Evolutionary conservation across 208 protist species (phyloP), one percentile per base, ranked within the genome.

Genomic region (Zelonia costaricensis): DNA sequence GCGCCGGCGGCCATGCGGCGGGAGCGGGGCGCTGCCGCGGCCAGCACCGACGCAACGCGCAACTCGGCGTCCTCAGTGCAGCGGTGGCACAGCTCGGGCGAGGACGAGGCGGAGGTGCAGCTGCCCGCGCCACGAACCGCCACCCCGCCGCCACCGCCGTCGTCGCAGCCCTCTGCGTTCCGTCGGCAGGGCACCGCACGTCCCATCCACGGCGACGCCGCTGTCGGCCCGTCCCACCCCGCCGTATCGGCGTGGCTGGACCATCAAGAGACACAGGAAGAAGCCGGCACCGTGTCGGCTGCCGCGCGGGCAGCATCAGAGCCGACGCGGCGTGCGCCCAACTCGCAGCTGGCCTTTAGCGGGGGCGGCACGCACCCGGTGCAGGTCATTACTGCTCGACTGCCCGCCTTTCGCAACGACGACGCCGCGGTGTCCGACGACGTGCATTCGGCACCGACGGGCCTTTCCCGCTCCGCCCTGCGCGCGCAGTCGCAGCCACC

Each of bases 371-470:
- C 66, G 15, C 58, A 73, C 38, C 27, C 49, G 20, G 66, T 66
- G 25, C 66, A 73, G 33, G 44, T 73, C 38, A 40, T 67, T 44
- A 61, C 47, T 3, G 56, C 62, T 13, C 47, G 60, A 22, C 36
- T 69, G 49, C 52, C 59, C 13, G 40, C 72, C 15, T 59, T 78
- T 57, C 52, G 62, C 53, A 66, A 78, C 72, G 59, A 73, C 23
- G 59, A 78, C 49, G 30, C 59, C 36, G 30, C 44, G 25, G 16
- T 20, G 35, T 6, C 40, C 30, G 57, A 51, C 36, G 45, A 28
- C 31, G 33, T 16, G 49, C 3, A 3, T 20, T 40, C 31, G 4
- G 31, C 20, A 9, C 49, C 2, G 49, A n/a, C n/a, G n/a, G n/a
- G n/a, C n/a, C n/a, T n/a, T n/a, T n/a, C n/a, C n/a, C n/a, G n/a